Percentiles rank a stretch among this genome's conserved stretches.
Conservation (phyloP, 495 filamentous ascomycete genomes). For the Penicillium ochrochloron region DNA sequence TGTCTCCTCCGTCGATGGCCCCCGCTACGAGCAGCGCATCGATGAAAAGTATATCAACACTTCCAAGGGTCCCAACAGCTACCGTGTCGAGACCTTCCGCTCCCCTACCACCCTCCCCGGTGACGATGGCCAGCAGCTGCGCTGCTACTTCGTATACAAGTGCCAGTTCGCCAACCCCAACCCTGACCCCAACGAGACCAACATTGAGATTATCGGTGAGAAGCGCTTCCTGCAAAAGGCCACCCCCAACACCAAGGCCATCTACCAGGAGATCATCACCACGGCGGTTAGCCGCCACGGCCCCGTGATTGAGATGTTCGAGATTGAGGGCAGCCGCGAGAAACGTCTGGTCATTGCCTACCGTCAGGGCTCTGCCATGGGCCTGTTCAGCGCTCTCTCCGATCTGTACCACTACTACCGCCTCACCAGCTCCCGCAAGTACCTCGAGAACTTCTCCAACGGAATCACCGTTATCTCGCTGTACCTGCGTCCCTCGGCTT, state of each 20-base stretch:
- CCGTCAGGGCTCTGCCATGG: conserved; percentile 87
- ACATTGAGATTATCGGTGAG: conserved; percentile 89
- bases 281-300: conserved; percentile 81
- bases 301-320: conserved; percentile 96
- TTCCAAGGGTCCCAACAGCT: conserved; percentile 67
- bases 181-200: conserved; percentile 74
- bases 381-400: conserved; percentile 91
- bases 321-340: conserved; percentile 87
- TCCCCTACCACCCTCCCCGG: conserved; percentile 75
- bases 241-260: conserved; percentile 89
- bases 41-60: conserved; percentile 91
- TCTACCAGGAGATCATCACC: conserved; percentile 92
- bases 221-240: conserved; percentile 94
- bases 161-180: conserved; percentile 83
- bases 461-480: conserved; percentile 95
- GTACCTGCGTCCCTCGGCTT: conserved; percentile 76
- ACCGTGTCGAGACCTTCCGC: conserved; percentile 95
- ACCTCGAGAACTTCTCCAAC: conserved; percentile 98
- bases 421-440: conserved; percentile 93
- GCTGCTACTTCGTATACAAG: conserved; percentile 98
- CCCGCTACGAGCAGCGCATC: conserved; percentile 89
- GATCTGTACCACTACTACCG: conserved; percentile 99
- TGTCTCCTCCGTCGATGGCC: conserved; percentile 71
- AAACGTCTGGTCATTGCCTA: conserved; percentile 94
- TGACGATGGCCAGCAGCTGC: conserved; percentile 75